These are phyloP conservation scores for Fagopyrum esculentum DNA, from an alignment of 148 eudicot species.

Conservation along the genomic window DNA sequence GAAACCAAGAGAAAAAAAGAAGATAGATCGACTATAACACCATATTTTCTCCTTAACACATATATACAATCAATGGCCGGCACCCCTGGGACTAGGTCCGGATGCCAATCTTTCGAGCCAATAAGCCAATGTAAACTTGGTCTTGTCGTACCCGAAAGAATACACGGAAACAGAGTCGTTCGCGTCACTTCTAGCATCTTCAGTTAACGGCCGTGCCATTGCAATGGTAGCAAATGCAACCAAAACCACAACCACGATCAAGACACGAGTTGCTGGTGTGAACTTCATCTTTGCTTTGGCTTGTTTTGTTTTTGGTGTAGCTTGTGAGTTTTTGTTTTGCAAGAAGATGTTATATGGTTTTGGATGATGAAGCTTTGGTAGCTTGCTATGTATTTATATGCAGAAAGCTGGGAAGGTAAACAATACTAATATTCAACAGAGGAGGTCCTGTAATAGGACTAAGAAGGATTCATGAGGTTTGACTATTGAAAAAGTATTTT, in stretches of 20 bases:
- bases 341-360: not conserved
- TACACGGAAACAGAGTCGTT: not conserved
- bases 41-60: not conserved
- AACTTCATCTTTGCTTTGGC: not conserved
- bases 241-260: conserved; percentile 2
- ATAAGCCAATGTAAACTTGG: conserved; percentile 7
- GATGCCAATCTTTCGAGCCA: conserved; percentile 10
- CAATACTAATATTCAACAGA: not conserved
- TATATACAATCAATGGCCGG: not conserved
- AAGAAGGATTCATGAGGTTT: not conserved
- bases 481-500: conserved; percentile 8
- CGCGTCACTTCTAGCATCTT: not conserved
- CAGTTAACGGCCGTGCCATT: not conserved
- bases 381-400: not conserved
- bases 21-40: not conserved
- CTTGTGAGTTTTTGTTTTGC: not conserved
- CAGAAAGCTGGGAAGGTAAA: not conserved
- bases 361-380: not conserved
- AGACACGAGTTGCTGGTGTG: not conserved
- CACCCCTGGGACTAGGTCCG: not conserved
- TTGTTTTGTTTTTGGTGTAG: not conserved
- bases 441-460: conserved; percentile 7
- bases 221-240: not conserved
- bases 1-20: not conserved
- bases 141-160: conserved; percentile 3